These are phyloP conservation scores for Mallotus nudiflorus DNA, from an alignment of 345 rosid species.

Conservation along the genomic window DNA sequence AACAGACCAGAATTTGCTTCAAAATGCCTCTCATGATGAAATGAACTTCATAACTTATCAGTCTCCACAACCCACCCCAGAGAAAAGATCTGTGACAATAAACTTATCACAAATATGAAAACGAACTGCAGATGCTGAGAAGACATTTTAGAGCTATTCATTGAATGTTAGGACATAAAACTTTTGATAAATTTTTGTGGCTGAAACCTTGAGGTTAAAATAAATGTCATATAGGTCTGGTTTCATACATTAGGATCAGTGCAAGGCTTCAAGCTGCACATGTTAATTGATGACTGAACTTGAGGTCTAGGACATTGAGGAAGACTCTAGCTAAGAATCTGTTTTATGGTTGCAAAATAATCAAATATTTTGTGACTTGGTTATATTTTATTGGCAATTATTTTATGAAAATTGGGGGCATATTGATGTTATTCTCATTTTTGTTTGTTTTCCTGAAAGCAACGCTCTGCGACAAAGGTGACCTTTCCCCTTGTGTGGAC, in stretches of 20 bases:
- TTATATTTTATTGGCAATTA: neutral
- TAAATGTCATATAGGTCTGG: neutral
- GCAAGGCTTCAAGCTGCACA: neutral
- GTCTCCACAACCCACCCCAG: neutral
- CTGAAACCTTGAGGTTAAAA: neutral
- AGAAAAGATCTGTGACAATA: neutral
- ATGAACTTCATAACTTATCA: neutral
- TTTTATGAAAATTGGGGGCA: neutral
- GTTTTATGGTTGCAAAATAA: neutral
- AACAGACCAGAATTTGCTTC: neutral
- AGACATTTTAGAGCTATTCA: neutral
- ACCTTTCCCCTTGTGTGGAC: constrained; percentile 99
- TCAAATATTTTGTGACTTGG: neutral
- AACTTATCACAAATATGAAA: neutral
- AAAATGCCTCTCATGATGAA: neutral
- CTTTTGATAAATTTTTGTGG: neutral
- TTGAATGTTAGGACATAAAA: neutral
- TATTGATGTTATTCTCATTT: neutral
- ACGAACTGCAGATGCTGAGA: neutral
- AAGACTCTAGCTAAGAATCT: neutral
- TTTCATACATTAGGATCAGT: neutral
- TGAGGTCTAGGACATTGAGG: neutral
- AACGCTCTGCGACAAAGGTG: constrained; percentile 93
- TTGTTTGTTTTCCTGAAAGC: constrained; percentile 41
- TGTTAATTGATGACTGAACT: neutral